Base-by-base conservation (phyloP, 202 grass and related monocot genomes). In the Carex arenaria region DNA sequence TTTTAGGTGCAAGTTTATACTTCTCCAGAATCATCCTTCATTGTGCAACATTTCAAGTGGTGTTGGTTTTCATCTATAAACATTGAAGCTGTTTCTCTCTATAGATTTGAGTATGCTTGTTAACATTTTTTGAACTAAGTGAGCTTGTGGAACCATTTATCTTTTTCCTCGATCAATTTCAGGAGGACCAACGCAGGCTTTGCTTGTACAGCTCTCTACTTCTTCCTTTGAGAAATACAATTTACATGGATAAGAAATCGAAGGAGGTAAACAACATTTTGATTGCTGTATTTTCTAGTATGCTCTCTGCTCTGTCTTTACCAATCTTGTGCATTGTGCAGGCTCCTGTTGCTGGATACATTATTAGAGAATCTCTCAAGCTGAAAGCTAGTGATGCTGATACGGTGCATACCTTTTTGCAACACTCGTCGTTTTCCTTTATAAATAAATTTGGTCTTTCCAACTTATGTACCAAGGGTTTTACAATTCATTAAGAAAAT, bases 101-200 rank as follows among this genome's bases (percentile, higher is more conserved):
- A 34, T 52, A 1, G 14, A 5, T 72, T 47, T 56, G 26, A 56
- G 55, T 28, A 55, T 76, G 51, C 18, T 55, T 75, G 72, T 55
- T 54, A 53, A 45, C 22, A 74, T 53, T 55, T 14, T 53, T 54
- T 59, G 36, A 57, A 3, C 72, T 1, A 57, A 55, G 26, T 77
- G 72, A 77, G 15, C 30, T 34, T 56, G 49, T 5, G 51, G 71
- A 23, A 49, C 72, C 79, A 59, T 67, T 69, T 89, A 84, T 89
- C 61, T 85, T 79, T 85, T 72, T 15, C 1, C 90, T 14, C 4
- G 53, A 75, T 92, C 55, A 30, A 87, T 67, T 85, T 78, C 85
- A 98, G 95, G 95, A 89, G 85, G 92, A 98, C 22, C 89, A 92
- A 20, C 69, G 84, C 82, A 90, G 95, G 83, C 95, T 93, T 83